Base-by-base conservation (phyloP, 768 basidiomycete genomes). In the Hypsizygus marmoreus region DNA sequence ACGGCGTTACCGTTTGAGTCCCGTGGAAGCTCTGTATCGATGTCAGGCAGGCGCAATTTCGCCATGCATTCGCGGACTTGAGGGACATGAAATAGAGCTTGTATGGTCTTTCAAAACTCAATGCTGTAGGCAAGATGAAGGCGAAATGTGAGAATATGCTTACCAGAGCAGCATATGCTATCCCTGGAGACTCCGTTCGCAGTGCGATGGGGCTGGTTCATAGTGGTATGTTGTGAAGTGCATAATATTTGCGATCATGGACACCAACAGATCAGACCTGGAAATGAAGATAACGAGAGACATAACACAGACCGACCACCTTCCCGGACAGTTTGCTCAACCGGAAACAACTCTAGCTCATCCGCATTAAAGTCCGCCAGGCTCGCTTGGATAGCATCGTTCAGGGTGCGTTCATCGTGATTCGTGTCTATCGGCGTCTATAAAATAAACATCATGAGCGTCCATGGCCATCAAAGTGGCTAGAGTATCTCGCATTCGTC, bases 321-420 rank as follows among this genome's bases (percentile, higher is more conserved):
- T 51, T 81, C 74, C 19, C 86, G 70, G 2, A 82, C 54, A 23
- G 71, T 68, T 23, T 81, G 68, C 43, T 82, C 76, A 3, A 79
- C 55, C 0, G 81, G 76, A 26, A 76, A 66, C 17, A 74, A 70
- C 39, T 82, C 80, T 26, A 73, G 67, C 28, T 71, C 70, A 3
- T 82, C 82, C 19, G 74, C 67, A 17, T 66, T 62, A 51, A 80
- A 74, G 14, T 79, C 77, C 39, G 80, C 72, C 45, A 88, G 66
- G 60, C 86, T 88, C 4, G 81, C 86, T 63, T 84, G 78, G 32
- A 90, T 87, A 1, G 86, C 88, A 20, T 82, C 80, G 53, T 78
- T 81, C 63, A 89, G 66, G 26, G 72, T 73, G 37, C 82, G 77
- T 32, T 86, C 76, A n/a, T 86, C 83, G 17, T 73, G 73, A 2